These are phyloP conservation scores for Penicillium aurantiogriseum DNA, from an alignment of 2,329 filamentous ascomycete species.

Conservation along the genomic window DNA sequence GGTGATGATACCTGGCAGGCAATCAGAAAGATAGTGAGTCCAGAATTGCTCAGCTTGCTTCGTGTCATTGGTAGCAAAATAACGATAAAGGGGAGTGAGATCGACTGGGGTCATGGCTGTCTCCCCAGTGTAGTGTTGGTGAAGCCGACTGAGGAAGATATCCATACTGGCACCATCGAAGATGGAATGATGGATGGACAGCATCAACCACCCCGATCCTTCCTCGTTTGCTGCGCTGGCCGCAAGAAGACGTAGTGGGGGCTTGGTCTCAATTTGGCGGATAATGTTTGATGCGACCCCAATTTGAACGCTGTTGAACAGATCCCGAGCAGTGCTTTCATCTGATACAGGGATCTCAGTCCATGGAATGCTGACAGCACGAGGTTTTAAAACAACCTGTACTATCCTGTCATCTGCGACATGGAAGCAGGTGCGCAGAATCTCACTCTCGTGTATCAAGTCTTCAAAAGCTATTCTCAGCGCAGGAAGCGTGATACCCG, in stretches of 20 bases:
- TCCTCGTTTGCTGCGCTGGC: neutral
- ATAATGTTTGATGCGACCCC: neutral
- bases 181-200: conserved; percentile 17
- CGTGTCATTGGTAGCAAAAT: neutral
- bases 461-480: conserved; percentile 2
- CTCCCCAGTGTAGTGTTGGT: conserved; percentile 13
- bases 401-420: neutral
- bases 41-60: neutral
- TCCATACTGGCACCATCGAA: conserved; percentile 15
- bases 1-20: neutral
- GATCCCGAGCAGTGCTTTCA: neutral
- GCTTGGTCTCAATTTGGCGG: neutral
- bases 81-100: conserved; percentile 2
- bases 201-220: conserved; percentile 8
- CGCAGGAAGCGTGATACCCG: neutral
- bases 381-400: conserved; percentile 6
- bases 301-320: neutral
- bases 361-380: neutral
- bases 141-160: conserved; percentile 9
- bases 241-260: conserved; percentile 1
- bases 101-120: neutral
- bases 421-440: conserved; percentile 5
- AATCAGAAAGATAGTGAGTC: neutral
- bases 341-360: neutral
- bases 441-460: conserved; percentile 1